Evolutionary conservation across 139 green algal genomes (phyloP), one percentile per base, ranked within the genome.

Genomic region (Pleodorina starrii): DNA sequence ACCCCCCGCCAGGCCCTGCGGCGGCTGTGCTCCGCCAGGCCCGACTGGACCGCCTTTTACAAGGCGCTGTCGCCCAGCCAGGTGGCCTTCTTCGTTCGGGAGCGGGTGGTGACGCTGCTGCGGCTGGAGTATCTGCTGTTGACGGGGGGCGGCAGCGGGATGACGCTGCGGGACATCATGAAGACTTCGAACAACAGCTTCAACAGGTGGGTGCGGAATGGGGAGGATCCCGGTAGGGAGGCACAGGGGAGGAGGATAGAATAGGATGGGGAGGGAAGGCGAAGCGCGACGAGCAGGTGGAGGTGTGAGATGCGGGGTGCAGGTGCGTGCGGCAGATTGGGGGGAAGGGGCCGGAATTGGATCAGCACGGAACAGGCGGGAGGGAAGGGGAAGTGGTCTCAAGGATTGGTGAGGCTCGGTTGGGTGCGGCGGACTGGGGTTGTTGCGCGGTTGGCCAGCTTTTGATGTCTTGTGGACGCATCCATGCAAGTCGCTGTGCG

Each of bases 81-180:
- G 75, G 75, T 95, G 23, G 93, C 91, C 35, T 94, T 90, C 86
- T 94, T 90, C 73, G 46, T 94, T 7, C 77, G 89, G 10, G 93
- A 95, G 80, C 66, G 43, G n/a, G 86, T 54, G 68, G 88, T 93
- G 57, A 60, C 89, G 48, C 73, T 93, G 68, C 66, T 91, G 51
- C 86, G 93, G 11, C 66, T 95, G 19, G 93, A 95, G 90, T 95
- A 91, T 74, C 78, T 95, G 51, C 89, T 91, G 4, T 38, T 91
- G 23, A 93, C 88, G 27, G 90, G 91, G 44, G 66, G 32, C 32
- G 71, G 78, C 27, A 12, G 43, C 11, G 75, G 21, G 12, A 88
- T 73, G 44, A 82, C 44, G 48, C 72, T 95, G 81, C 74, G 89
- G 17, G 82, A 93, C 23, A 73, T 95, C 12, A 92, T 95, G 68